Base-by-base conservation (phyloP, 148 eudicot genomes). In the Hydrangea macrophylla region DNA sequence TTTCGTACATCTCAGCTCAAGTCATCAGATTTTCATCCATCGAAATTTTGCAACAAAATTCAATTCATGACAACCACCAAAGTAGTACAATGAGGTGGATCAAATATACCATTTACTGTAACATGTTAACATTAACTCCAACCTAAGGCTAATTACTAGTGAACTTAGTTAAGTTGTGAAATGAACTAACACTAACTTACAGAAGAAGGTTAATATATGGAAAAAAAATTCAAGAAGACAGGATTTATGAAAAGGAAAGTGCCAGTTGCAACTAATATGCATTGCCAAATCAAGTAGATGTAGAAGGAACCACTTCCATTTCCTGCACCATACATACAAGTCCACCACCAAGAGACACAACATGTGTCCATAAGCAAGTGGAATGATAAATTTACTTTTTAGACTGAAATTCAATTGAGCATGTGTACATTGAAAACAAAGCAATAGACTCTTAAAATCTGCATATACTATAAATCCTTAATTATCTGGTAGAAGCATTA, bases 161-260 rank as follows among this genome's bases (percentile, higher is more conserved):
- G 39, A 35, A 35, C 8, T 3, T 35, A 35, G 39, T 35, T 35
- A 8, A 35, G 8, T n/a, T n/a, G n/a, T n/a, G n/a, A n/a, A n/a
- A n/a, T n/a, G n/a, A n/a, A n/a, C n/a, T n/a, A n/a, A n/a, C n/a
- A n/a, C n/a, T n/a, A n/a, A n/a, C n/a, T n/a, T n/a, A n/a, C n/a
- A n/a, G n/a, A n/a, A n/a, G n/a, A n/a, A n/a, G n/a, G n/a, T n/a
- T n/a, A n/a, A n/a, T n/a, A n/a, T 3, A 35, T 8, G 39, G 39
- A 8, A 35, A 3, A 35, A 35, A 35, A 3, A 35, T 3, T 22
- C 9, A 25, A 12, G 2, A 6, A 24, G 22, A 20, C 6, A 45
- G 26, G 57, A 44, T 64, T 64, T 13, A 8, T 33, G 25, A 13
- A 59, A 26, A 59, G 33, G 40, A 59, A 59, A 59, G 51, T 28